A percentile compares a stretch with the other conserved stretches of the same genome.
Conservation (phyloP, 1,284 basidiomycete species). For the Tylopilus orsonianus region DNA sequence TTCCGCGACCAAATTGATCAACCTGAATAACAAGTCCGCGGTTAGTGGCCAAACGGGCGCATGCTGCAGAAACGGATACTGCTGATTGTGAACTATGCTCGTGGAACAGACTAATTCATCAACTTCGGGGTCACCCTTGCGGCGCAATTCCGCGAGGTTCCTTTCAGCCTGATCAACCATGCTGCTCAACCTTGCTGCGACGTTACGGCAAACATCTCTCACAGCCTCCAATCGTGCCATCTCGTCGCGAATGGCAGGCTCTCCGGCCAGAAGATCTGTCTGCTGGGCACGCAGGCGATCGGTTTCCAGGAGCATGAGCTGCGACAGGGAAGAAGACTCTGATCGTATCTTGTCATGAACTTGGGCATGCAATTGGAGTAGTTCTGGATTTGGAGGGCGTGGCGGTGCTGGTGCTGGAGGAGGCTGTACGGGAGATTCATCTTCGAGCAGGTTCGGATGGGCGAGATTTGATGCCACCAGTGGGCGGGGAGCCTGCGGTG, state of each 20-base stretch:
- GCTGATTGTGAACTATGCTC: constrained; percentile 97
- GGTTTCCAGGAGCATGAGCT: constrained; percentile 67
- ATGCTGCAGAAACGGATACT: constrained; percentile 34
- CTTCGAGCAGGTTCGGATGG: constrained; percentile 52
- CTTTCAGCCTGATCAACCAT: constrained; percentile 66
- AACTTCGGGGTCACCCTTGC: constrained; percentile 79
- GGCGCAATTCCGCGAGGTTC: constrained; percentile 67
- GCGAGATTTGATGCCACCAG: constrained; percentile 31
- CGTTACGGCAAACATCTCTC: constrained; percentile 84
- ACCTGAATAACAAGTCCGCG: constrained; percentile 46
- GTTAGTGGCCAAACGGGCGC: constrained; percentile 11
- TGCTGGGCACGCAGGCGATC: constrained; percentile 79
- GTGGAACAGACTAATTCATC: constrained; percentile 94
- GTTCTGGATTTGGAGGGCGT: constrained; percentile 85
- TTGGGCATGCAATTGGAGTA: constrained; percentile 80
- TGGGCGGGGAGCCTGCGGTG: constrained; percentile 19
- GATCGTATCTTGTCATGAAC: constrained; percentile 75
- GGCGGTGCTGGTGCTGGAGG: constrained; percentile 56
- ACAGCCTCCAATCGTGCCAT: constrained; percentile 94
- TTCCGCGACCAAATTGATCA: constrained; percentile 95
- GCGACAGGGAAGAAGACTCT: constrained; percentile 66
- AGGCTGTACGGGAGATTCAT: constrained; percentile 39
- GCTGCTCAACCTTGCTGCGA: constrained; percentile 64
- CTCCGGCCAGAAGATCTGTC: constrained; percentile 82
- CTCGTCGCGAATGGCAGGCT: constrained; percentile 93